Conservation (phyloP, 176 grass and related monocot genomes). For the Urochloa ruziziensis region DNA sequence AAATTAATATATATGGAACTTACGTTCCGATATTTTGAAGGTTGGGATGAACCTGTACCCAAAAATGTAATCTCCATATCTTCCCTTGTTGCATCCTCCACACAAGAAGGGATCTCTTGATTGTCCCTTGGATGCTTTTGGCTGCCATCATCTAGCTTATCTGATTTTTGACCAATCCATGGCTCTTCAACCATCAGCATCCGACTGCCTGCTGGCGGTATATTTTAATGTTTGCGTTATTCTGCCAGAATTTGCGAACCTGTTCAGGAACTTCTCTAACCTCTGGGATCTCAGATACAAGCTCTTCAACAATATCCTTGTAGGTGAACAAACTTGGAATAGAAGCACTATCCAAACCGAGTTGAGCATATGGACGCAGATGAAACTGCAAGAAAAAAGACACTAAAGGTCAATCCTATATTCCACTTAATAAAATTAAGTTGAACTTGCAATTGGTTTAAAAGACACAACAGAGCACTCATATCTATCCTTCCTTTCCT, state of each 20-base stretch:
- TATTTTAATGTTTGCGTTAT: slow-evolving; percentile 29
- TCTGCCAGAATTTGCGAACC: slow-evolving; percentile 58
- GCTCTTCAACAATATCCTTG: slow-evolving; percentile 74
- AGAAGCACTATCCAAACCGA: slow-evolving; percentile 81
- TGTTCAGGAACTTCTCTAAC: slow-evolving; percentile 67
- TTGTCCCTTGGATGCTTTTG: slow-evolving; percentile 39
- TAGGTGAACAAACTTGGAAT: slow-evolving; percentile 58
- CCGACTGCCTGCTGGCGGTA: slow-evolving; percentile 33
- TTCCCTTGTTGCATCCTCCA: slow-evolving; percentile 72
- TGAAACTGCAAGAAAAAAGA: slow-evolving; percentile 63
- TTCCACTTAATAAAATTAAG: slow-evolving; percentile 17
- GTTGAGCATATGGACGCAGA: slow-evolving; percentile 76
- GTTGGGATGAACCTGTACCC: slow-evolving; percentile 92
- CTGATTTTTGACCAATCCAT: slow-evolving; percentile 63
- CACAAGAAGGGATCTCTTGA: slow-evolving; percentile 56
- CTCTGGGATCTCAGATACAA: slow-evolving; percentile 81
- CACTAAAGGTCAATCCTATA: not conserved
- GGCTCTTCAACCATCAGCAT: slow-evolving; percentile 69
- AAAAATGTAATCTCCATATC: slow-evolving; percentile 92
- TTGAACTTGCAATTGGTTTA: slow-evolving; percentile 14
- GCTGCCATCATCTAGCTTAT: slow-evolving; percentile 36
- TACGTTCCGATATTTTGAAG: slow-evolving; percentile 96
- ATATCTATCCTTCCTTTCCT: not conserved
- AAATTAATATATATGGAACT: slow-evolving; percentile 92
- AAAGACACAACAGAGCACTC: not conserved